Percentiles rank a stretch among this genome's conserved stretches.
Conservation (phyloP, 805 yeast genomes). For the Candida ortonii region DNA sequence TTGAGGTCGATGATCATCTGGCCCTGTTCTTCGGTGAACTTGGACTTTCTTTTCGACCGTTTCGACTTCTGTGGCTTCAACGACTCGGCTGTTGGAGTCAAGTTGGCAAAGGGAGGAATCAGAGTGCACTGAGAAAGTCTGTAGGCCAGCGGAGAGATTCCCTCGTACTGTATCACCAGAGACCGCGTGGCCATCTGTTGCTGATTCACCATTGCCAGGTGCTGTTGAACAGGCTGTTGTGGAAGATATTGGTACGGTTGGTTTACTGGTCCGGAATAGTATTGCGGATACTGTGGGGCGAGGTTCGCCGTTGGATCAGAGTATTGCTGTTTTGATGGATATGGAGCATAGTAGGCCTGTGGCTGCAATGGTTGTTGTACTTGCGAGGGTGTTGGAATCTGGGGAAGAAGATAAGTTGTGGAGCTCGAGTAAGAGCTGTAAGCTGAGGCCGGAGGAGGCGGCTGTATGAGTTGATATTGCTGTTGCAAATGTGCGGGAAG, state of each 20-base stretch:
- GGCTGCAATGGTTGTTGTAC: too few species aligned
- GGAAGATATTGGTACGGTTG: slow-evolving; percentile 1
- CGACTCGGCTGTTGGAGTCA: slow-evolving; percentile 23
- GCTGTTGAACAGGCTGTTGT: slow-evolving; percentile 4
- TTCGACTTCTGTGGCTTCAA: slow-evolving; percentile 33
- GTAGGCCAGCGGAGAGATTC: slow-evolving; percentile 23
- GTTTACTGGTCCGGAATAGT: too few species aligned
- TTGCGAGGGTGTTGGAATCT: slow-evolving; percentile 6
- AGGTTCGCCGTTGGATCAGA: neutral
- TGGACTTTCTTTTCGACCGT: slow-evolving; percentile 60
- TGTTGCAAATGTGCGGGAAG: too few species aligned
- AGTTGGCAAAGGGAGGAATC: slow-evolving; percentile 28
- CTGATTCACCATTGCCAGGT: slow-evolving; percentile 1
- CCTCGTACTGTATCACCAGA: slow-evolving; percentile 12
- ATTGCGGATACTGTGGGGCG: too few species aligned
- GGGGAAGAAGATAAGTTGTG: slow-evolving; percentile 3
- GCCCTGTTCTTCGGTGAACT: slow-evolving; percentile 68
- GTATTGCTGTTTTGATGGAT: neutral
- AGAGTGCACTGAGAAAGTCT: slow-evolving; percentile 27
- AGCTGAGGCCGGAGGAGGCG: too few species aligned
- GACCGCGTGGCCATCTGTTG: slow-evolving; percentile 9
- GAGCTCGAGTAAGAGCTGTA: too few species aligned
- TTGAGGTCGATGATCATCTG: slow-evolving; percentile 59
- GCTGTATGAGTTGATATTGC: too few species aligned
- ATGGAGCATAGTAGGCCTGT: too few species aligned